Evolutionary conservation across 176 grass and related monocot genomes (phyloP).

Genomic region (Hyparrhenia diplandra): DNA sequence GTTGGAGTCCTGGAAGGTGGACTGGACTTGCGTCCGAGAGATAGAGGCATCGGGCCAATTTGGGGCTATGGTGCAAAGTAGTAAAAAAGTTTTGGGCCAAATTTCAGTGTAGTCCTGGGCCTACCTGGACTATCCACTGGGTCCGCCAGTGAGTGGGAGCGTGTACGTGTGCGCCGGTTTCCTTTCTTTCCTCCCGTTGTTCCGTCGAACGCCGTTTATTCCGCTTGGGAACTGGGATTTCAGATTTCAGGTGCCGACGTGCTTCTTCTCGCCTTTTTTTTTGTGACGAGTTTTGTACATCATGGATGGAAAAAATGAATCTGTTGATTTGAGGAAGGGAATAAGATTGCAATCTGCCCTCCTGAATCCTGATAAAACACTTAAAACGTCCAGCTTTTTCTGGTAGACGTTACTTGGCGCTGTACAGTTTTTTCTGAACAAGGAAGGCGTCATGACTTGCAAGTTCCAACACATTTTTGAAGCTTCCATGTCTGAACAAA

Average conservation of each 20-base stretch:
- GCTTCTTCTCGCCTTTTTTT: too few species aligned
- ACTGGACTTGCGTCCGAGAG: too few species aligned
- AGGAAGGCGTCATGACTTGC: not conserved
- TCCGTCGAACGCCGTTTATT: constrained; percentile 19
- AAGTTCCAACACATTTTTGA: not conserved
- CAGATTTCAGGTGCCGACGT: too few species aligned
- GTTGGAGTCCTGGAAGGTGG: too few species aligned
- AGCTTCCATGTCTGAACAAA: not conserved
- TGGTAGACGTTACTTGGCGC: not conserved
- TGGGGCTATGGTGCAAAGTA: too few species aligned
- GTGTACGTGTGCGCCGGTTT: not conserved
- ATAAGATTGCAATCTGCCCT: not conserved
- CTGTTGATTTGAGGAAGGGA: not conserved
- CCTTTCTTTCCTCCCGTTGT: not conserved
- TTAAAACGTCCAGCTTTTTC: not conserved
- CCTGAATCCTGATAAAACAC: not conserved
- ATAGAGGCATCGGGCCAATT: too few species aligned
- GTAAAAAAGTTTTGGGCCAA: too few species aligned
- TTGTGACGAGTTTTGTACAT: too few species aligned
- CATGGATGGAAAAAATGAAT: not conserved
- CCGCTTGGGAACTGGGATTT: not conserved
- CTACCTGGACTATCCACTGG: too few species aligned
- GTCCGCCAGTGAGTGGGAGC: too few species aligned
- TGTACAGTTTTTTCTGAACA: not conserved
- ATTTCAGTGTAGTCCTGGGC: too few species aligned